Conservation (phyloP, 2,329 filamentous ascomycete genomes). For the Colletotrichum ledebouriae region DNA sequence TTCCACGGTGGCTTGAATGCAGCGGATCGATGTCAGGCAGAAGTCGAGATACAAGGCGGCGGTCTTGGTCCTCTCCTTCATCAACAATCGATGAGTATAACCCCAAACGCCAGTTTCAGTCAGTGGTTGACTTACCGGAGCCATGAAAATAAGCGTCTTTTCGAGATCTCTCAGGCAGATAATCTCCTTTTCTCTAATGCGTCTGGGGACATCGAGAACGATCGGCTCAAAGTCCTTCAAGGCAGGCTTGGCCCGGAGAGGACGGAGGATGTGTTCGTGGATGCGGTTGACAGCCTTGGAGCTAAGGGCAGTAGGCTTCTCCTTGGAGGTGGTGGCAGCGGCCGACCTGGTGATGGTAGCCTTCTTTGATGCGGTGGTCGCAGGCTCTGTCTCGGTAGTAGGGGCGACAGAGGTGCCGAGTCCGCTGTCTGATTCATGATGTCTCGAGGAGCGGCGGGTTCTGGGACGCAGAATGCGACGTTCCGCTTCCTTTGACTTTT, state of each 20-base stretch:
- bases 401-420: conserved; percentile 85
- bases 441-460: conserved; percentile 68
- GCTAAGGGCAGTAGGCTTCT: conserved; percentile 73
- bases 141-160: conserved; percentile 91
- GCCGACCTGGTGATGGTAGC: conserved; percentile 73
- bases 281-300: conserved; percentile 81
- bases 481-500: conserved; percentile 55
- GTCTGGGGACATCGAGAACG: conserved; percentile 81
- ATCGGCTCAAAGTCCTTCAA: conserved; percentile 87
- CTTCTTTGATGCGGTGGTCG: conserved; percentile 56
- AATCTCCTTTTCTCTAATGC: conserved; percentile 87
- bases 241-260: conserved; percentile 79
- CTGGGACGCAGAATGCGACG: conserved; percentile 67
- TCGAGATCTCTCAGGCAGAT: conserved; percentile 93
- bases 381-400: conserved; percentile 63
- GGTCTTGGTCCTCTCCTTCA: conserved; percentile 82
- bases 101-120: conserved; percentile 69
- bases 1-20: conserved; percentile 90
- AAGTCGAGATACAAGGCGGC: conserved; percentile 84
- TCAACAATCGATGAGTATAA: conserved; percentile 78
- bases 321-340: conserved; percentile 60
- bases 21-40: conserved; percentile 90
- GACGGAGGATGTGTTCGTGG: conserved; percentile 81
- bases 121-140: conserved; percentile 84
- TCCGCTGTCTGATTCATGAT: conserved; percentile 87